Evolutionary conservation across 345 rosid genomes (phyloP).

Genomic region (Barbarea vulgaris): DNA sequence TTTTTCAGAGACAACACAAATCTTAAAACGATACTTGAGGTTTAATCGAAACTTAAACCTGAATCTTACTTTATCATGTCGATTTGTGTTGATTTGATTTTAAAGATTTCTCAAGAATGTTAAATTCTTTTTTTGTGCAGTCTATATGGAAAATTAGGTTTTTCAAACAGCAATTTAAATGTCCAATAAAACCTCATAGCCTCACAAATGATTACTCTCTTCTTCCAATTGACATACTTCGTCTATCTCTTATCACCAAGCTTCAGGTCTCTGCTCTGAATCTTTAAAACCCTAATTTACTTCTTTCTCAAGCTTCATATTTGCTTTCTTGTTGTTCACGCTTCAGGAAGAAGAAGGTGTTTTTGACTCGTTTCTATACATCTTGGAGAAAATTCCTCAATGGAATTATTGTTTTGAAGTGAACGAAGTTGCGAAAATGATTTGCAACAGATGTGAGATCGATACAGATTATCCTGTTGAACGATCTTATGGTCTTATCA

Average conservation of each 20-base stretch:
- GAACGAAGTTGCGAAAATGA: not conserved
- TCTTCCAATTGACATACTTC: not conserved
- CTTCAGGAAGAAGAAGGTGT: conserved; percentile 7
- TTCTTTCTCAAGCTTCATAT: conserved; percentile 5
- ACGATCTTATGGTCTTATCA: not conserved
- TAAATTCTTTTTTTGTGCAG: not conserved
- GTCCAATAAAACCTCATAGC: not conserved
- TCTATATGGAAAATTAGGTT: not conserved
- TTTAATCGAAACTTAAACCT: not conserved
- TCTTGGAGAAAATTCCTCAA: conserved; percentile 14
- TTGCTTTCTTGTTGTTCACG: not conserved
- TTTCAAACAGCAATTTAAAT: not conserved
- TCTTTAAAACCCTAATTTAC: not conserved
- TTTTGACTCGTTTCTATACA: not conserved
- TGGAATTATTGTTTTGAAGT: conserved; percentile 8
- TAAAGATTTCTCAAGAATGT: not conserved
- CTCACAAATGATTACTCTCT: not conserved
- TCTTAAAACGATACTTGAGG: not conserved
- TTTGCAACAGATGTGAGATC: conserved; percentile 3
- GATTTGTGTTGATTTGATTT: not conserved
- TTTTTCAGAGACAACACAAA: not conserved
- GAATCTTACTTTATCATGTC: too few relatives aligned
- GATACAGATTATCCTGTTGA: not conserved
- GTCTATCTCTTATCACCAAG: not conserved
- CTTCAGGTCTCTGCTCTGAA: not conserved